These are phyloP conservation scores for Spathaspora passalidarum DNA, from an alignment of 805 yeast species.

Conservation along the genomic window DNA sequence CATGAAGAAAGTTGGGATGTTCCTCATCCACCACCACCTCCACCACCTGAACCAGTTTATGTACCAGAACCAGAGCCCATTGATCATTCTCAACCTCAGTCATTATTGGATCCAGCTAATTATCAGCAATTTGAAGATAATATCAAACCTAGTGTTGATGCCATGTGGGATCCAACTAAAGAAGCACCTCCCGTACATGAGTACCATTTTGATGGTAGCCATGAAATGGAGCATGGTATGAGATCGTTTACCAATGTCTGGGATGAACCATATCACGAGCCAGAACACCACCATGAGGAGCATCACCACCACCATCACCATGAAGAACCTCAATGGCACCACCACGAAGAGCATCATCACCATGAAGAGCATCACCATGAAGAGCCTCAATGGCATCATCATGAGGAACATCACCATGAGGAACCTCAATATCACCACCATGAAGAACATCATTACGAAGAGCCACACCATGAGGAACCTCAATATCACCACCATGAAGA, in stretches of 20 bases:
- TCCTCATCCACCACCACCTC: slow-evolving; percentile 1
- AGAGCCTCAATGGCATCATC: background rate
- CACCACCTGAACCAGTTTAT: background rate
- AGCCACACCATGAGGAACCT: slow-evolving; percentile 1
- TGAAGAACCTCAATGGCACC: slow-evolving; percentile 2
- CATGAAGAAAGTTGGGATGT: background rate
- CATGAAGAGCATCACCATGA: slow-evolving; percentile 2
- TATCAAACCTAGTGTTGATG: slow-evolving; percentile 15
- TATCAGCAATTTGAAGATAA: slow-evolving; percentile 21
- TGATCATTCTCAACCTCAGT: slow-evolving; percentile 13
- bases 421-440: background rate
- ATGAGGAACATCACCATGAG: background rate
- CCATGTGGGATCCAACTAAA: slow-evolving; percentile 44
- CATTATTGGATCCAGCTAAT: slow-evolving; percentile 29
- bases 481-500: background rate
- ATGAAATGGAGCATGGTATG: slow-evolving; percentile 14
- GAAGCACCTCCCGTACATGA: slow-evolving; percentile 38
- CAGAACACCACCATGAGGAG: slow-evolving; percentile 2
- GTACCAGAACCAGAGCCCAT: background rate
- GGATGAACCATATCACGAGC: slow-evolving; percentile 18
- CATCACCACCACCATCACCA: background rate
- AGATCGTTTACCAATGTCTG: slow-evolving; percentile 22
- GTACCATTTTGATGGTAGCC: background rate
- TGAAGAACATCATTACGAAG: slow-evolving; percentile 1
- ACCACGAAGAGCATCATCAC: background rate